Evolutionary conservation across 2,329 filamentous ascomycete genomes (phyloP).

Genomic region (Talaromyces marneffei): DNA sequence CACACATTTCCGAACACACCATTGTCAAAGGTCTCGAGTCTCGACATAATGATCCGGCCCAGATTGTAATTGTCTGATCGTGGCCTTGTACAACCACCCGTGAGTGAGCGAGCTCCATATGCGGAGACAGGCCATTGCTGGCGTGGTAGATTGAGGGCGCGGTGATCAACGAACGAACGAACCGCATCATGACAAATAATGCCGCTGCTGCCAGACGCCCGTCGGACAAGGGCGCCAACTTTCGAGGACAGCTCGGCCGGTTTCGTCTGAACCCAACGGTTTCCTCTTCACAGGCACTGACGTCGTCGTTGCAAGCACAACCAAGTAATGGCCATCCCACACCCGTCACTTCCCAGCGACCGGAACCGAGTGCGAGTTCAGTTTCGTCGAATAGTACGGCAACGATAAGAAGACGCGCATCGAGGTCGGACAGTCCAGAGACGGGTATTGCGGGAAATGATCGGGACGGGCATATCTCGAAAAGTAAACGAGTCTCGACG

Average conservation of each 20-base stretch:
- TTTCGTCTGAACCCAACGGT: slow-evolving; percentile 24
- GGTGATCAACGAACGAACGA: not conserved
- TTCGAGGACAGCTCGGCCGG: slow-evolving; percentile 30
- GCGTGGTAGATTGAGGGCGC: not conserved
- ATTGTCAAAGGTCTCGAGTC: not conserved
- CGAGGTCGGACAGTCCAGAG: slow-evolving; percentile 13
- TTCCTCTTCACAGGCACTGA: slow-evolving; percentile 7
- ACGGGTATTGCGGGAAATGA: slow-evolving; percentile 13
- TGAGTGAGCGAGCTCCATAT: not conserved
- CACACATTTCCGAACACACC: not conserved
- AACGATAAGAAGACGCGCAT: slow-evolving; percentile 7
- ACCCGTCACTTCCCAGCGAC: not conserved
- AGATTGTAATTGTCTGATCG: not conserved
- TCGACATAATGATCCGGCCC: slow-evolving; percentile 1
- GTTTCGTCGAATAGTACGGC: slow-evolving; percentile 10
- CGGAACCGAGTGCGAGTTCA: not conserved
- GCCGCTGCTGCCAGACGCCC: slow-evolving; percentile 6
- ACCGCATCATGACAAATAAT: slow-evolving; percentile 6
- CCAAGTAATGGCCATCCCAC: not conserved
- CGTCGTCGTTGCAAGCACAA: slow-evolving; percentile 7
- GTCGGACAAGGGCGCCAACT: slow-evolving; percentile 13
- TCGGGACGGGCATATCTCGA: slow-evolving; percentile 16
- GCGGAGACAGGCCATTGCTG: not conserved
- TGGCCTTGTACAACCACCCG: not conserved
- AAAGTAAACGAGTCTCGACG: slow-evolving; percentile 33